Base-by-base conservation (phyloP, 1,284 basidiomycete genomes). In the Irpex sp. region DNA sequence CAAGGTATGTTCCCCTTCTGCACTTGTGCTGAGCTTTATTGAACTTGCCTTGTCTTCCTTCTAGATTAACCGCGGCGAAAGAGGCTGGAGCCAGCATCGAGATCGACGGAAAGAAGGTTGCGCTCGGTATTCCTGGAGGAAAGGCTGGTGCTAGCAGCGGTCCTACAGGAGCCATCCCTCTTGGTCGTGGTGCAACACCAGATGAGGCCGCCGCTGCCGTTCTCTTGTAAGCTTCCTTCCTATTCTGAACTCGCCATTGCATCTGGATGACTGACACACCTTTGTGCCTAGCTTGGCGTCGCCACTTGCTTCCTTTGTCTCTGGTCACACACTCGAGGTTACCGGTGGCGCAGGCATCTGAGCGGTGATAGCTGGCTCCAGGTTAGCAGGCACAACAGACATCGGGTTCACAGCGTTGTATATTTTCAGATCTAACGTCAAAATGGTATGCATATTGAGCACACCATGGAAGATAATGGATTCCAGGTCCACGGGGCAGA, bases 91-190 rank as follows among this genome's bases (percentile, higher is more conserved):
- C 77, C 57, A 80, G 81, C 51, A 93, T 95, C 73, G 87, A 89
- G 71, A 89, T 95, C 60, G 85, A 87, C 67, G 93, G 93, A 13
- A 91, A 94, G 81, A 88, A 90, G 73, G 90, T 94, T 65, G 85
- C 90, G 5, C 81, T 95, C 7, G 93, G 93, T 67, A 88, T 93
- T 63, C 92, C 92, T 2, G 80, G 81, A 7, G 80, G 82, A 1
- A 64, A 64, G 7, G 63, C 71, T 5, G 70, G 68, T 8, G 70
- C 71, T 5, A 72, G 70, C 21, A 61, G 77, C 39, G 77, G 79
- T 21, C 72, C 75, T 21, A 77, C 64, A 59, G 78, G 81, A 1
- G 74, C 76, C 54, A 92, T 94, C 67, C 93, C 93, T 1, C 82
- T 95, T 4, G 81, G 85, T n/a, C 80, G 93, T 61, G 85, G 87